phyloP scores from a whole-genome alignment of 495 filamentous ascomycete genomes.

The Aspergillus campestris region DNA sequence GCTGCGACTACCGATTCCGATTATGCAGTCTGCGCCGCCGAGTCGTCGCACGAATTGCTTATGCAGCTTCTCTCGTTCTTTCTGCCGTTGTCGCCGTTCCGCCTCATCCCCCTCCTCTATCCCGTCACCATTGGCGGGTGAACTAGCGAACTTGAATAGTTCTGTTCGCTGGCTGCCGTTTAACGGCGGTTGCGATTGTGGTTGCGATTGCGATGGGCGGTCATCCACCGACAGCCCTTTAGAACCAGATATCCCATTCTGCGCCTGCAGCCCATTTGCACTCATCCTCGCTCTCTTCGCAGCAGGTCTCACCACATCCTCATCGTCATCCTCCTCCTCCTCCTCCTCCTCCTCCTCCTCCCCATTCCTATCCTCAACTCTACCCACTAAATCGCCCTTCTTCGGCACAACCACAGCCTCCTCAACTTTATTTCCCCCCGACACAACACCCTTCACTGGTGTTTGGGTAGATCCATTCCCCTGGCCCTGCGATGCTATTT shows the following conservation, averaged over 20 bases:
- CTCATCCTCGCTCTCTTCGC: constrained; percentile 31
- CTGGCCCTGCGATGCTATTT: too few species aligned
- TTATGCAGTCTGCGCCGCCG: constrained; percentile 71
- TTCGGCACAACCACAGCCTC: too few species aligned
- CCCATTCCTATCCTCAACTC: too few species aligned
- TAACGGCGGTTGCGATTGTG: constrained; percentile 9
- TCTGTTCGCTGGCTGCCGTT: constrained; percentile 30
- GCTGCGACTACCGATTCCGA: constrained; percentile 54
- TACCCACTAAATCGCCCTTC: too few species aligned
- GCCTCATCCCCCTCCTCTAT: constrained; percentile 40
- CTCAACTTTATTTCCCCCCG: too few species aligned
- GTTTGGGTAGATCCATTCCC: too few species aligned
- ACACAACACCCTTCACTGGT: too few species aligned
- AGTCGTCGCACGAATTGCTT: constrained; percentile 84
- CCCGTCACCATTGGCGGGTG: constrained; percentile 11
- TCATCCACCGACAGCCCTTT: background rate
- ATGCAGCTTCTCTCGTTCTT: constrained; percentile 64
- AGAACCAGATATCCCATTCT: constrained; percentile 9
- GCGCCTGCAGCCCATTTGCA: constrained; percentile 8
- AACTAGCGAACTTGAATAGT: constrained; percentile 34
- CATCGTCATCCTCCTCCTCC: constrained; percentile 28
- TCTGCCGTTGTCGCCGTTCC: constrained; percentile 25
- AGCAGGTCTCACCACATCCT: constrained; percentile 32
- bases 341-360: background rate
- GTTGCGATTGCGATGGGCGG: constrained; percentile 4